Percentiles rank a stretch among this genome's conserved stretches.
phyloP scores from a whole-genome alignment of 2,329 filamentous ascomycete genomes.

The Cordyceps tenuipes region DNA sequence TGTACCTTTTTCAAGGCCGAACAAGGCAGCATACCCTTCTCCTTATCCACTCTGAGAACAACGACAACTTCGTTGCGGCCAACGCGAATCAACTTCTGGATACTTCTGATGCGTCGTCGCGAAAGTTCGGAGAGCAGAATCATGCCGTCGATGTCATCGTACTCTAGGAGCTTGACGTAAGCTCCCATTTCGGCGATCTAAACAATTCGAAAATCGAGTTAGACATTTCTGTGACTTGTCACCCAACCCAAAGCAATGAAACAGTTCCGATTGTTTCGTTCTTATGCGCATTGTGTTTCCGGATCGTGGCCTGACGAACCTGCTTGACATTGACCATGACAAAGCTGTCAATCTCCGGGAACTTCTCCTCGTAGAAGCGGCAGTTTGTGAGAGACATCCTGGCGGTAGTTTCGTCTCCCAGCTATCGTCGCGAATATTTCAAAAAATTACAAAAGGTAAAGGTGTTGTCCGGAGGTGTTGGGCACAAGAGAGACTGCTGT shows the following conservation, averaged over 20 bases:
- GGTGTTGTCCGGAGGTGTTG: conserved; percentile 12
- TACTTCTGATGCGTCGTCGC: conserved; percentile 93
- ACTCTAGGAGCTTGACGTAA: conserved; percentile 98
- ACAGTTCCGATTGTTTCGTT: neutral
- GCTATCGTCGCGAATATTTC: neutral
- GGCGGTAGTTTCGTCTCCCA: conserved; percentile 35
- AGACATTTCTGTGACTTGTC: neutral
- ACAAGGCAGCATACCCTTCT: conserved; percentile 61
- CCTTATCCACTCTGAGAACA: conserved; percentile 96
- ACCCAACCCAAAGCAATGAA: neutral
- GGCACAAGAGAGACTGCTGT: conserved; percentile 9
- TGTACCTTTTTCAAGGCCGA: conserved; percentile 10
- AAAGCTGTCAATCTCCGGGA: conserved; percentile 91
- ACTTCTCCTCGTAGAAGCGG: conserved; percentile 97
- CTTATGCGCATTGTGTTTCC: neutral
- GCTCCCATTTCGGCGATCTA: conserved; percentile 99
- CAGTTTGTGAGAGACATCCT: conserved; percentile 93
- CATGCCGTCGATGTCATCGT: conserved; percentile 99
- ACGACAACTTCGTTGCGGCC: conserved; percentile 98
- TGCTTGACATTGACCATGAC: conserved; percentile 99
- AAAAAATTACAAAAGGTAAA: neutral
- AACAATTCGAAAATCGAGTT: neutral
- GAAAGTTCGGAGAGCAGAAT: conserved; percentile 97
- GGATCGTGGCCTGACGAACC: conserved; percentile 41
- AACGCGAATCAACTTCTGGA: conserved; percentile 97